These are phyloP conservation scores for Fusarium protoensiforme DNA, from an alignment of 2,329 filamentous ascomycete genomes.

Conservation along the genomic window DNA sequence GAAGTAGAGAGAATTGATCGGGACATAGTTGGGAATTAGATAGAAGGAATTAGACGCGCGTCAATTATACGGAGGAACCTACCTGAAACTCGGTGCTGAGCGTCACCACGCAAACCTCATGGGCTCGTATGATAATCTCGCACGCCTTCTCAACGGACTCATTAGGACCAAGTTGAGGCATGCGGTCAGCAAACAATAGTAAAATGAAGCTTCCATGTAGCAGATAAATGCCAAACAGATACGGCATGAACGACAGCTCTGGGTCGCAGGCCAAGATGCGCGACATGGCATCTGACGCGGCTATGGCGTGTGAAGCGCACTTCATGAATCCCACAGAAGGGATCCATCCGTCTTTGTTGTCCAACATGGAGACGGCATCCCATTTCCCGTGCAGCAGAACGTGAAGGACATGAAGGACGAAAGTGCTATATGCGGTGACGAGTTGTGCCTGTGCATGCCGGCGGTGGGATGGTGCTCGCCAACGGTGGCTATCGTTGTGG, in stretches of 20 bases:
- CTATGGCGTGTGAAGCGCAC: slow-evolving; percentile 59
- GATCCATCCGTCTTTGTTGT: slow-evolving; percentile 61
- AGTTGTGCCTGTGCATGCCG: slow-evolving; percentile 47
- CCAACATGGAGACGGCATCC: slow-evolving; percentile 61
- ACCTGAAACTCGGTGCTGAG: slow-evolving; percentile 62
- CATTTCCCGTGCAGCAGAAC: slow-evolving; percentile 61
- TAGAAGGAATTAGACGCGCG: too few species aligned
- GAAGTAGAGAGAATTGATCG: too few species aligned
- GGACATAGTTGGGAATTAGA: too few species aligned
- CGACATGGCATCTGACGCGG: slow-evolving; percentile 57
- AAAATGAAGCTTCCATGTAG: slow-evolving; percentile 63
- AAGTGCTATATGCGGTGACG: slow-evolving; percentile 59
- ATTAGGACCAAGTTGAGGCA: slow-evolving; percentile 59
- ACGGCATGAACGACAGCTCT: slow-evolving; percentile 63
- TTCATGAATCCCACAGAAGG: slow-evolving; percentile 57
- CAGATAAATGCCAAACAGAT: slow-evolving; percentile 63
- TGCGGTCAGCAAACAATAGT: slow-evolving; percentile 60
- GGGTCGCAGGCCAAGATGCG: slow-evolving; percentile 60
- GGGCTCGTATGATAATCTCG: slow-evolving; percentile 61
- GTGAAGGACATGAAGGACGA: slow-evolving; percentile 60
- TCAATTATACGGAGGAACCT: neutral
- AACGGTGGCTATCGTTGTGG: neutral
- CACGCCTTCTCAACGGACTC: slow-evolving; percentile 59
- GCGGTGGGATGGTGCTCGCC: neutral
- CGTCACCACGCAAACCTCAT: slow-evolving; percentile 63